Evolutionary conservation across 495 filamentous ascomycete species (phyloP), one percentile per base, ranked within the genome.

Genomic region (Lasiosphaeria hispida): DNA sequence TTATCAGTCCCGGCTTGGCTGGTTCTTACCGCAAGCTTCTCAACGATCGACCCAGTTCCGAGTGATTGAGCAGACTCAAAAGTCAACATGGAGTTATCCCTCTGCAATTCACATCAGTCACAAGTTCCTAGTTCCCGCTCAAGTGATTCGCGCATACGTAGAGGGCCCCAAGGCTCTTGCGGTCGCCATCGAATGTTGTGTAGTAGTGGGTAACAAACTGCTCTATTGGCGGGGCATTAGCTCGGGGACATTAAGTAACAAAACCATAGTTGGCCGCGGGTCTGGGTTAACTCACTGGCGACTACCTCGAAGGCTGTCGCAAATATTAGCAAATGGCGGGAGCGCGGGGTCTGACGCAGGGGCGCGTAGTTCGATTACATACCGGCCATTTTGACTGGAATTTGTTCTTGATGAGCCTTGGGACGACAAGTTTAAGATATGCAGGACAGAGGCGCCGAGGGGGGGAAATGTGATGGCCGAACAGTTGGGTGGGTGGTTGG

Each of bases 141-240:
- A 30, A 34, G 2, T 19, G 48, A 36, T 36, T 40, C 43, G 42
- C 59, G 73, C 81, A 55, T 82, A 96, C 92, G 77, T 97, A 97
- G 75, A 97, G 88, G 48, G 73, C 63, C 2, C 72, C 76, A 19
- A 97, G 80, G 10, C 68, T 60, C 18, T 59, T 59, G 55, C 91
- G 86, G 70, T 88, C 70, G 47, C 57, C 47, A 71, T 96, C 92
- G 73, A 97, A 96, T 49, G 84, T 86, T 55, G 83, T 73, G 80
- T 96, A 96, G 86, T 96, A 97, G 80, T 87, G 92, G 19, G 83
- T 57, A 49, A 90, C 85, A 74, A 97, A 97, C 66, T 92, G 78
- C 61, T 80, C 92, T 97, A 70, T 50, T 10, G 14, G 14, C 48
- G 53, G 30, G 42, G 53, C 30, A 35, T 40, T 15, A 23, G 43